A percentile compares a stretch with the other conserved stretches of the same genome.
phyloP scores from a whole-genome alignment of 2,329 filamentous ascomycete species.

The Aspergillus sojae region DNA sequence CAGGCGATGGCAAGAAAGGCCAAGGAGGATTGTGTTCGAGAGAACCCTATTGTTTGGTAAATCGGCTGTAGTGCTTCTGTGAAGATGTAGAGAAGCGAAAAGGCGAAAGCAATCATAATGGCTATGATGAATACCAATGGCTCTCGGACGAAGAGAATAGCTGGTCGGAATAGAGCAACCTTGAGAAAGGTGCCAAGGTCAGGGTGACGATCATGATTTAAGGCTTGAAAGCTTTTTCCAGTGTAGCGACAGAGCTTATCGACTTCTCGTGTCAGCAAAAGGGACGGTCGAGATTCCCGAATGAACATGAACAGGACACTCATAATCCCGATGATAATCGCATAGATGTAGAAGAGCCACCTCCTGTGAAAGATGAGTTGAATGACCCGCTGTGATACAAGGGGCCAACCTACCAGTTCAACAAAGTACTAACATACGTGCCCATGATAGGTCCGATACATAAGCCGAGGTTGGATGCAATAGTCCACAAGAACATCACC shows the following conservation, averaged over 20 bases:
- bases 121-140: conserved; percentile 49
- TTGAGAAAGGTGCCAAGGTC: conserved; percentile 39
- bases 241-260: conserved; percentile 23
- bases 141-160: conserved; percentile 48
- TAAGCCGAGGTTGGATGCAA: conserved; percentile 44
- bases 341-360: conserved; percentile 49
- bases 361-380: conserved; percentile 29
- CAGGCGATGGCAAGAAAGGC: conserved; percentile 45
- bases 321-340: conserved; percentile 37
- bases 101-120: conserved; percentile 45
- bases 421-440: conserved; percentile 37
- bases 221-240: conserved; percentile 28
- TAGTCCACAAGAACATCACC: conserved; percentile 48
- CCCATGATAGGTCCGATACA: conserved; percentile 48
- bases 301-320: conserved; percentile 39
- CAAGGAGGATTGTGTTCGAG: conserved; percentile 37
- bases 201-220: conserved; percentile 43
- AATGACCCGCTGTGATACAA: background rate
- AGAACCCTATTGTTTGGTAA: conserved; percentile 42
- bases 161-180: conserved; percentile 42
- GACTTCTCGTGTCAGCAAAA: conserved; percentile 41
- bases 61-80: conserved; percentile 47
- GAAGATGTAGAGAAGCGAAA: conserved; percentile 52
- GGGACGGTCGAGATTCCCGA: conserved; percentile 47
- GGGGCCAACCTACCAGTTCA: conserved; percentile 36